Evolutionary conservation across 805 yeast genomes (phyloP).

Genomic region (Candida chauliodis): DNA sequence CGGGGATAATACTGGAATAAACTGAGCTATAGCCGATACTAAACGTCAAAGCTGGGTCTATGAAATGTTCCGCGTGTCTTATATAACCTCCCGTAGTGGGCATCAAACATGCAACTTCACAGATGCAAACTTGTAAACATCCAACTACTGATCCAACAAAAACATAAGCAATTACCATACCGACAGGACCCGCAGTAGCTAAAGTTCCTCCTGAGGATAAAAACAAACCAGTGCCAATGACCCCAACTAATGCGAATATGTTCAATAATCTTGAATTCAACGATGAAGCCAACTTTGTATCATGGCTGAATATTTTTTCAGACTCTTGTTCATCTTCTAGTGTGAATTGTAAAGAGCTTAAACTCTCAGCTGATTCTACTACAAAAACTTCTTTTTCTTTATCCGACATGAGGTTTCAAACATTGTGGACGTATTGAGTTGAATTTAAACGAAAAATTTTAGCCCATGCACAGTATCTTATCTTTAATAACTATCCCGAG

Average conservation of each 20-base stretch:
- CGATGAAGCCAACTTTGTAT: constrained; percentile 13
- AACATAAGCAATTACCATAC: constrained; percentile 46
- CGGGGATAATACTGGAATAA: constrained; percentile 32
- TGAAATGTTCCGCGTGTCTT: constrained; percentile 33
- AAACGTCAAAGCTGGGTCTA: constrained; percentile 45
- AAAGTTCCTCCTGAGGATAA: constrained; percentile 48
- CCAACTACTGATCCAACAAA: constrained; percentile 44
- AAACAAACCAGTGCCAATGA: constrained; percentile 46
- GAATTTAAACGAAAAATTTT: no score
- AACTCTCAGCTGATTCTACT: background rate
- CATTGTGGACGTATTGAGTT: background rate
- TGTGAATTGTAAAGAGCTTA: background rate
- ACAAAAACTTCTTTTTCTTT: background rate
- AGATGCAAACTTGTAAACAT: constrained; percentile 35
- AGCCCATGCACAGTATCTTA: no score
- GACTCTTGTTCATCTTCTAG: background rate
- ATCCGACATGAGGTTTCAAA: background rate
- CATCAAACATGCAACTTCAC: constrained; percentile 36
- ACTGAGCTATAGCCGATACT: constrained; percentile 44
- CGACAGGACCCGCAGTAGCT: constrained; percentile 39
- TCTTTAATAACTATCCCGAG: no score
- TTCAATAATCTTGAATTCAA: constrained; percentile 16
- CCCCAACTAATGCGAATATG: constrained; percentile 22
- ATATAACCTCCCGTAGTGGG: constrained; percentile 35
- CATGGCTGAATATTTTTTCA: constrained; percentile 10